Conservation (phyloP, 2,329 filamentous ascomycete genomes). For the Fusarium sp. region DNA sequence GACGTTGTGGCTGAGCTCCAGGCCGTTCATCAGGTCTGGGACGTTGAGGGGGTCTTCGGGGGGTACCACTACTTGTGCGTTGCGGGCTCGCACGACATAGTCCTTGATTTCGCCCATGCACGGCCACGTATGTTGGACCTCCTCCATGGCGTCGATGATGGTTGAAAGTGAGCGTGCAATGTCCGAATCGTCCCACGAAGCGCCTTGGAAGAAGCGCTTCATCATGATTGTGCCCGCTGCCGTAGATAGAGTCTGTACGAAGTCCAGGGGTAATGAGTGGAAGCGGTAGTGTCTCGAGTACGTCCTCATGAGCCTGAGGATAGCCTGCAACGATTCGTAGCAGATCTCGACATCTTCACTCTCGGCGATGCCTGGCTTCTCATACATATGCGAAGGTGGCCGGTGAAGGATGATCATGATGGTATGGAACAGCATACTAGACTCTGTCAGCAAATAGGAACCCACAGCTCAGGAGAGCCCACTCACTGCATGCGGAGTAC, state of each 20-base stretch:
- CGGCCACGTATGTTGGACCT: slow-evolving; percentile 60
- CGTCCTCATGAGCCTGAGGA: slow-evolving; percentile 55
- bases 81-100: slow-evolving; percentile 45
- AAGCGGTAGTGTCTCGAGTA: slow-evolving; percentile 56
- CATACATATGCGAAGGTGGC: slow-evolving; percentile 55
- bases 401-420: slow-evolving; percentile 61
- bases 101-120: slow-evolving; percentile 55
- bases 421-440: slow-evolving; percentile 58
- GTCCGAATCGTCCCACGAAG: slow-evolving; percentile 53
- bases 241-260: slow-evolving; percentile 59
- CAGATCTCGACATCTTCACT: slow-evolving; percentile 59
- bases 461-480: neutral
- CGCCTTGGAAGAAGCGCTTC: slow-evolving; percentile 53
- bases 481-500: slow-evolving; percentile 57
- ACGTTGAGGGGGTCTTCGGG: slow-evolving; percentile 46
- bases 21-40: slow-evolving; percentile 47
- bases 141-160: slow-evolving; percentile 58
- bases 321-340: slow-evolving; percentile 57
- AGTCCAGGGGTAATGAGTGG: slow-evolving; percentile 55
- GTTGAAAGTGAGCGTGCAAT: slow-evolving; percentile 60
- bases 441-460: slow-evolving; percentile 25
- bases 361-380: slow-evolving; percentile 50
- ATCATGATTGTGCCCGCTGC: slow-evolving; percentile 57
- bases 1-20: slow-evolving; percentile 41
- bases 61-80: slow-evolving; percentile 44